Percentiles rank a stretch among this genome's conserved stretches.
These are phyloP conservation scores for Ormosia semicastrata DNA, from an alignment of 306 rosid genomes.

Conservation along the genomic window DNA sequence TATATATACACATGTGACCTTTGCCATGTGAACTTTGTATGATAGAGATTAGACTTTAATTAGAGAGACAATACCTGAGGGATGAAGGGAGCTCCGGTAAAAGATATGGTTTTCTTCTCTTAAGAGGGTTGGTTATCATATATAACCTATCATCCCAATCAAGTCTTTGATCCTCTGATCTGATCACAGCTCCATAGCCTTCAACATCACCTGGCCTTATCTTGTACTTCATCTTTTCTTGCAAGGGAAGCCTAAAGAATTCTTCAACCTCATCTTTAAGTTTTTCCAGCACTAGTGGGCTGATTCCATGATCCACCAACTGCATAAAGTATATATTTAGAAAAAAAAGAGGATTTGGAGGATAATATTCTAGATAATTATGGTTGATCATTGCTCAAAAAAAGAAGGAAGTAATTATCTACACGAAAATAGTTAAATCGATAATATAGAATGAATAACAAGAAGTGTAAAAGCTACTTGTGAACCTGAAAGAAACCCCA, in stretches of 20 bases:
- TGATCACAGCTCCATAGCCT: slow-evolving; percentile 56
- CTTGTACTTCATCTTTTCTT: slow-evolving; percentile 52
- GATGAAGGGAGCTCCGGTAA: slow-evolving; percentile 53
- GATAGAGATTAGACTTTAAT: not conserved
- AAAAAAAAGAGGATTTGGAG: not conserved
- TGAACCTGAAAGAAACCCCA: slow-evolving; percentile 77
- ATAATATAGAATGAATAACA: not conserved
- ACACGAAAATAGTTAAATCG: not conserved
- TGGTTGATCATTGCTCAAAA: not conserved
- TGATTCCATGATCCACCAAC: slow-evolving; percentile 74
- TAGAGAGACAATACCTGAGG: slow-evolving; percentile 34
- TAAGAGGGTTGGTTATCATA: slow-evolving; percentile 46
- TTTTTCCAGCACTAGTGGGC: slow-evolving; percentile 26
- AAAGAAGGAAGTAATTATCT: not conserved
- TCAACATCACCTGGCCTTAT: slow-evolving; percentile 53
- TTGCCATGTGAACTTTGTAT: too few species aligned
- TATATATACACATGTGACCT: not conserved
- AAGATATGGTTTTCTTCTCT: slow-evolving; percentile 47
- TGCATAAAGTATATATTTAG: not conserved
- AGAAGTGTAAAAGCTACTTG: not conserved
- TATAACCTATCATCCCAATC: slow-evolving; percentile 71
- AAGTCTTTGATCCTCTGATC: slow-evolving; percentile 40
- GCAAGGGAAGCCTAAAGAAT: slow-evolving; percentile 53
- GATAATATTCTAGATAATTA: too few species aligned
- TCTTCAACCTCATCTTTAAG: slow-evolving; percentile 49